These are phyloP conservation scores for Podaxis rugospora DNA, from an alignment of 768 basidiomycete species.

Conservation along the genomic window DNA sequence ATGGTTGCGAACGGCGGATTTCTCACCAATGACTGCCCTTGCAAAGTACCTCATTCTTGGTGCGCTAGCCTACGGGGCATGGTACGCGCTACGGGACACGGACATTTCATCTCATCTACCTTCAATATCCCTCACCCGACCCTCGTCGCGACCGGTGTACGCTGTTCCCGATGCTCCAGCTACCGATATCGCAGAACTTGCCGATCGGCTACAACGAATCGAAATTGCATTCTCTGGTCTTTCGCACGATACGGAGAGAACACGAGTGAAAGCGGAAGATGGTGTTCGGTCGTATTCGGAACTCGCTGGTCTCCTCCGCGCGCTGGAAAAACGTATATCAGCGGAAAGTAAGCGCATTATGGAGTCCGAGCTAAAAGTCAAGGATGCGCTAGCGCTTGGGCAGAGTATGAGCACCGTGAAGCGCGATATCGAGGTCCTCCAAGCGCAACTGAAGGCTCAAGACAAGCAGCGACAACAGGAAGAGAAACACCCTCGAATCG, in stretches of 20 bases:
- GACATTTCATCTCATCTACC: constrained; percentile 29
- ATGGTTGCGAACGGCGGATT: constrained; percentile 29
- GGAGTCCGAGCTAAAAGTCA: constrained; percentile 49
- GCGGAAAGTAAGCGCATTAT: constrained; percentile 32
- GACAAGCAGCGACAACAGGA: constrained; percentile 19
- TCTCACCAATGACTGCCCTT: constrained; percentile 23
- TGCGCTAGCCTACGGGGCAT: constrained; percentile 38
- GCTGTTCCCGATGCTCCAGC: constrained; percentile 54
- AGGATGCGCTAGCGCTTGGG: constrained; percentile 31
- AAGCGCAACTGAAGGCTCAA: constrained; percentile 32
- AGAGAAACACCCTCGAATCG: constrained; percentile 17
- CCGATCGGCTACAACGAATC: constrained; percentile 55
- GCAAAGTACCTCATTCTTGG: constrained; percentile 40
- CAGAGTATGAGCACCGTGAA: constrained; percentile 44
- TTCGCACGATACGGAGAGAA: constrained; percentile 49
- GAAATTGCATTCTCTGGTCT: constrained; percentile 62
- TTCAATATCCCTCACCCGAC: constrained; percentile 20
- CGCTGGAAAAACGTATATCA: constrained; percentile 49
- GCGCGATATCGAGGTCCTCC: constrained; percentile 52
- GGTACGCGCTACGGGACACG: constrained; percentile 38
- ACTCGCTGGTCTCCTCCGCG: constrained; percentile 47
- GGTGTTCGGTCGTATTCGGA: constrained; percentile 48
- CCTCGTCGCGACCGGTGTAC: constrained; percentile 31
- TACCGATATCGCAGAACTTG: constrained; percentile 62
- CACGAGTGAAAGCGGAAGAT: constrained; percentile 46